These are phyloP conservation scores for Coelastrella sp. DNA, from an alignment of 139 green algal species.

Conservation along the genomic window DNA sequence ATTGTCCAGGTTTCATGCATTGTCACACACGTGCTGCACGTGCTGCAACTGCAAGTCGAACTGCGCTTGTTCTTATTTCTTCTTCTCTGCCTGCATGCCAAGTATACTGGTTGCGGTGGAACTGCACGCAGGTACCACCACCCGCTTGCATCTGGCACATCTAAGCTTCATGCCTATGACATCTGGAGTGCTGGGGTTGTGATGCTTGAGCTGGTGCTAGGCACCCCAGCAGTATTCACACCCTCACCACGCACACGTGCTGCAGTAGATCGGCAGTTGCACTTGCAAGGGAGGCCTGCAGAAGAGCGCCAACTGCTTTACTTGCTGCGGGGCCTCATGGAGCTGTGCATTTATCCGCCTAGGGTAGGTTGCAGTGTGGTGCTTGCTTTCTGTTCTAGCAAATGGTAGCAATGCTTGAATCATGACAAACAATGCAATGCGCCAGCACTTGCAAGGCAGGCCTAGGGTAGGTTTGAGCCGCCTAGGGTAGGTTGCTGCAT, in stretches of 20 bases:
- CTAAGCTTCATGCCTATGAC: slow-evolving; percentile 73
- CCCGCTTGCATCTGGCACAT: slow-evolving; percentile 7
- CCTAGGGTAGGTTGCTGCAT: no score
- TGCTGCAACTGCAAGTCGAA: no score
- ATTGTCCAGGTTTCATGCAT: no score
- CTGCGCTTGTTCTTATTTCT: no score
- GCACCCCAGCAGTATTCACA: slow-evolving; percentile 74
- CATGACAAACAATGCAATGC: no score
- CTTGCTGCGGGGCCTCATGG: slow-evolving; percentile 76
- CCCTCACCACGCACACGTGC: slow-evolving; percentile 56
- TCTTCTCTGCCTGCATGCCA: no score
- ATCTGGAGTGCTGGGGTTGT: slow-evolving; percentile 68
- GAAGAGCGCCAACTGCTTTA: slow-evolving; percentile 63
- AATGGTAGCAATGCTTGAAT: no score
- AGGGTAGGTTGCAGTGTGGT: slow-evolving; percentile 40
- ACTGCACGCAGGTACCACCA: slow-evolving; percentile 27
- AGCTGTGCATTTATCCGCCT: slow-evolving; percentile 84
- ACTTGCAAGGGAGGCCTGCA: slow-evolving; percentile 49
- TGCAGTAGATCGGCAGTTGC: slow-evolving; percentile 70
- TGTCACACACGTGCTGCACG: no score
- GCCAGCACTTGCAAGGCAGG: no score
- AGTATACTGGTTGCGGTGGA: no score
- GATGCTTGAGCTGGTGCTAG: slow-evolving; percentile 84
- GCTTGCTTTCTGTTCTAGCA: no score
- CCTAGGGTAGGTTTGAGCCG: no score